A percentile compares a stretch with the other conserved stretches of the same genome.
These are phyloP conservation scores for Ophiostoma quercus DNA, from an alignment of 2,329 filamentous ascomycete species.

Conservation along the genomic window DNA sequence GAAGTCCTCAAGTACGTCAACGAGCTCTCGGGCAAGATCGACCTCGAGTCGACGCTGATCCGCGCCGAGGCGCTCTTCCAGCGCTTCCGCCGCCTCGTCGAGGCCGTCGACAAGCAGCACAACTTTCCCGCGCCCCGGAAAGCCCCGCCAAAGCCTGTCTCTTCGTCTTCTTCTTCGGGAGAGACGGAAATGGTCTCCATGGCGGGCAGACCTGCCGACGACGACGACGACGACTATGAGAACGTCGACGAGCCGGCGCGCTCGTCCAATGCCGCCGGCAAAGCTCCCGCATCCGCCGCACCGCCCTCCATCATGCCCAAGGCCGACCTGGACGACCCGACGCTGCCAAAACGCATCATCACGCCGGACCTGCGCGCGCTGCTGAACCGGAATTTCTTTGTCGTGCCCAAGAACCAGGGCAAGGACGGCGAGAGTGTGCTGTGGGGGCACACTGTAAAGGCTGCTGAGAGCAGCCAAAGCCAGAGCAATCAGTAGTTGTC, in stretches of 20 bases:
- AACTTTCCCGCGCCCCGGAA: constrained; percentile 63
- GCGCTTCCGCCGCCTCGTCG: constrained; percentile 80
- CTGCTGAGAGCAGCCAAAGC: neutral
- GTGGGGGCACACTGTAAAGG: constrained; percentile 24
- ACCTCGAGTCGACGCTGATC: constrained; percentile 78
- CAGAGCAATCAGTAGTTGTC: neutral
- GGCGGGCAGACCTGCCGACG: constrained; percentile 2
- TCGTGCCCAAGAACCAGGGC: constrained; percentile 25
- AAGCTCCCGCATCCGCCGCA: constrained; percentile 20
- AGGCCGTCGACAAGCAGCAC: constrained; percentile 85
- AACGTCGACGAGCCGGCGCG: neutral
- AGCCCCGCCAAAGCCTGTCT: constrained; percentile 4
- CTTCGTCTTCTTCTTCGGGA: neutral
- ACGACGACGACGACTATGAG: neutral
- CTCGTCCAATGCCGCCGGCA: constrained; percentile 20
- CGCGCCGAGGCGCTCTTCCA: constrained; percentile 84
- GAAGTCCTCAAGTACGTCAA: constrained; percentile 99
- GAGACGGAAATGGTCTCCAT: constrained; percentile 23
- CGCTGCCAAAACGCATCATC: constrained; percentile 42
- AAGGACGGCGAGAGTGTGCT: constrained; percentile 20
- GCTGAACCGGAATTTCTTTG: constrained; percentile 45
- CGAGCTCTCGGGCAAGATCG: constrained; percentile 88
- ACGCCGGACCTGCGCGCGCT: constrained; percentile 53
- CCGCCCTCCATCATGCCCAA: constrained; percentile 4
- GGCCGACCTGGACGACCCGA: neutral